Percentiles rank a stretch among this genome's conserved stretches.
Conservation (phyloP, 2,329 filamentous ascomycete genomes). For the Cladophialophora bantiana region DNA sequence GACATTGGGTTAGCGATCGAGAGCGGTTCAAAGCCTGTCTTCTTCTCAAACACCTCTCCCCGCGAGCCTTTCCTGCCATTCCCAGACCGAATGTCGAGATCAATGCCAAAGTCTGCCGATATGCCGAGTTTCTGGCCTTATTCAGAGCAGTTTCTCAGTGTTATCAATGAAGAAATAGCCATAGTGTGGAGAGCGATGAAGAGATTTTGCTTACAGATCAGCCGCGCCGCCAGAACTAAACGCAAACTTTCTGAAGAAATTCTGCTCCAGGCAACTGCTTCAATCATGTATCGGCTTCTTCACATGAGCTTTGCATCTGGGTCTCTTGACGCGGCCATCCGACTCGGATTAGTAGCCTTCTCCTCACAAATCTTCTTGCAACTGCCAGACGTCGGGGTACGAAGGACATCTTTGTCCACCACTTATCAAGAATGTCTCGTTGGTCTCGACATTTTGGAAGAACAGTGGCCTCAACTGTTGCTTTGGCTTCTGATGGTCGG, state of each 20-base stretch:
- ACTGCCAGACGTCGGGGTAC: slow-evolving; percentile 44
- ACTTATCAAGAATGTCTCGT: slow-evolving; percentile 34
- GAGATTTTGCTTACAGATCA: slow-evolving; percentile 37
- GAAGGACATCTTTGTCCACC: slow-evolving; percentile 36
- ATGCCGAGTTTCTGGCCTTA: background rate
- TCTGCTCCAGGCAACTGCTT: slow-evolving; percentile 46
- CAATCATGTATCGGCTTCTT: slow-evolving; percentile 53
- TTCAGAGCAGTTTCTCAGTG: slow-evolving; percentile 16
- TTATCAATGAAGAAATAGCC: slow-evolving; percentile 36
- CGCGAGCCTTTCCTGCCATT: slow-evolving; percentile 12
- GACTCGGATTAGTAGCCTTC: slow-evolving; percentile 51
- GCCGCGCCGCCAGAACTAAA: slow-evolving; percentile 39
- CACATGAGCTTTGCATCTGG: slow-evolving; percentile 42
- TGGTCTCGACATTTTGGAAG: slow-evolving; percentile 7
- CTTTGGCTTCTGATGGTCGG: slow-evolving; percentile 40
- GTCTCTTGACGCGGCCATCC: slow-evolving; percentile 48
- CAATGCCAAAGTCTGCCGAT: background rate
- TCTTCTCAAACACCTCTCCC: slow-evolving; percentile 37
- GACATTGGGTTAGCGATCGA: slow-evolving; percentile 43
- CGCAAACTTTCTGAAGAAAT: slow-evolving; percentile 38
- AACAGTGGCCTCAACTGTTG: slow-evolving; percentile 15
- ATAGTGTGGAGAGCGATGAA: slow-evolving; percentile 40
- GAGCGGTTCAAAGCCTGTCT: slow-evolving; percentile 37
- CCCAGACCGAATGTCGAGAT: background rate
- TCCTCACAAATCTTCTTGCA: slow-evolving; percentile 50